Evolutionary conservation across 306 rosid species (phyloP), one percentile per base, ranked within the genome.

Genomic region (Cucurbita maxima): DNA sequence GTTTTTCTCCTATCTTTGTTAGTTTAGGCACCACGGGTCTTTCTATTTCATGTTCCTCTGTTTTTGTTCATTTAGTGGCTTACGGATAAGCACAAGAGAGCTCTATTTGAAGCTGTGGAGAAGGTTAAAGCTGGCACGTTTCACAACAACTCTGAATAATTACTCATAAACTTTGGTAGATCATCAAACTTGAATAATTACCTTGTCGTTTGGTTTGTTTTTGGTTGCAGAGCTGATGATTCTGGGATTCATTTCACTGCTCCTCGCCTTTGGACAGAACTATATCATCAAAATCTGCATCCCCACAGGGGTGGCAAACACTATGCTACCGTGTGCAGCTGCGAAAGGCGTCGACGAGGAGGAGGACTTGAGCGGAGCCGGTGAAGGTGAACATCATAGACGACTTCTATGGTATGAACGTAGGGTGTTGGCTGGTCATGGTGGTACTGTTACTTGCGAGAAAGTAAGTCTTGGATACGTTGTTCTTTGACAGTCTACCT

Each of bases 201-300:
- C 11, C 20, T 56, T 73, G 7, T 16, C 8, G 40, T 4, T 2
- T 55, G 7, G 1, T 75, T 60, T 20, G 34, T 16, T 61, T 75
- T 71, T 56, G 63, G 38, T 77, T 83, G 84, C 99, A 95, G 99
- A 95, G 87, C 72, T 95, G 91, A 95, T 95, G 99, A 72, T 95
- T 85, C 80, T 95, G 22, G 99, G 99, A 48, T 95, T 95, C 87
- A 82, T 95, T 79, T 95, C 99, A 6, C 79, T 95, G 30, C 82
- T 95, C 76, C 76, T 95, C 83, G 91, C 97, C 62, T 95, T 95
- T 58, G 85, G 97, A 9, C 99, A 95, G 80, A 83, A 44, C 37
- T 95, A 84, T 83, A 89, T 95, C 72, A 74, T 88, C 55, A 83
- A 54, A 87, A 84, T 95, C 61, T 95, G 99, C 76, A 80, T 95